Base-by-base conservation (phyloP, 805 yeast species). In the Candida corydali region DNA sequence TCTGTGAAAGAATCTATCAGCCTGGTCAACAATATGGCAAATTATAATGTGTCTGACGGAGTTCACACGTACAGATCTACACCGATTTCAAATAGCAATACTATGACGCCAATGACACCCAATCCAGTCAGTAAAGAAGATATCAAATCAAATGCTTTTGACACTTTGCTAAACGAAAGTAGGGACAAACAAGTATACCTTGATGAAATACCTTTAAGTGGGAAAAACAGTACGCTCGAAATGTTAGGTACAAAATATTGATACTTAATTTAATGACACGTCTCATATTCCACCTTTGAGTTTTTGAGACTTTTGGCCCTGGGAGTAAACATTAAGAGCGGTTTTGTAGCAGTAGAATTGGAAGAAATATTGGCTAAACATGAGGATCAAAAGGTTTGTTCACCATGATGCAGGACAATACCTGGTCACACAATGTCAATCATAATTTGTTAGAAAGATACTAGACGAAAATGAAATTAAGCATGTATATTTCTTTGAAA, bases 181-280 rank as follows among this genome's bases (percentile, higher is more conserved):
- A 34, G 34, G 8, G 29, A 27, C 16, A 34, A 34, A 19, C 40
- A 32, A 34, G 26, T 28, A 5, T 63, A 63, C 41, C 45, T 63
- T 26, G 69, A 63, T 39, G 67, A 63, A 39, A 59, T 61, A 12
- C 69, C 69, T 7, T 51, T 63, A 18, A 61, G 61, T 37, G 69
- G 70, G 3, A 61, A 56, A 42, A 67, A 64, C 16, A 55, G 62
- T 37, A 62, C 69, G 10, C 62, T 63, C 24, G 69, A 63, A 41
- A 54, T 49, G 52, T 47, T 63, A 37, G 64, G 63, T 9, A 40
- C 61, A 14, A 31, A 28, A 25, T n/a, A n/a, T n/a, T n/a, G n/a
- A n/a, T n/a, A n/a, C n/a, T n/a, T n/a, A n/a, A n/a, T n/a, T n/a
- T n/a, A n/a, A n/a, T n/a, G n/a, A n/a, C n/a, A n/a, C n/a, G n/a